Conservation (phyloP, 139 green algal genomes). For the Micractinium sp. region DNA sequence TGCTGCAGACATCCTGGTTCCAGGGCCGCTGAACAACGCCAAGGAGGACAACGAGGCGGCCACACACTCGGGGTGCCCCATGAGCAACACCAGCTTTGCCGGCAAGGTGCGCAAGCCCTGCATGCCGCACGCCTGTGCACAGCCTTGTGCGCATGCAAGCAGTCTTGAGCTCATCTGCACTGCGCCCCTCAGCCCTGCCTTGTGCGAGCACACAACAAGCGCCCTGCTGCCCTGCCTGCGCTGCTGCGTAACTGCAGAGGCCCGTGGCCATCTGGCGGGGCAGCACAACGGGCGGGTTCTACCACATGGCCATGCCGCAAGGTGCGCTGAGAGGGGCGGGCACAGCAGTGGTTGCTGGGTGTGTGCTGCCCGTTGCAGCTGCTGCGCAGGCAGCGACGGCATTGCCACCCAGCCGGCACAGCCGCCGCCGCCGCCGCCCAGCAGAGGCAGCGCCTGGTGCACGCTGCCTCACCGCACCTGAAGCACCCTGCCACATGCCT, state of each 20-base stretch:
- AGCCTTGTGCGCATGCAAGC: background rate
- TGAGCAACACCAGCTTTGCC: background rate
- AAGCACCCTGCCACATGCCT: background rate
- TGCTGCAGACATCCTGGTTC: background rate
- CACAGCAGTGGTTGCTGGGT: background rate
- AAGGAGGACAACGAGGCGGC: background rate
- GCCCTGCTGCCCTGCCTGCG: too few species aligned
- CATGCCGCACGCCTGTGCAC: background rate
- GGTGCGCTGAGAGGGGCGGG: too few species aligned
- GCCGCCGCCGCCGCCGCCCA: too few species aligned
- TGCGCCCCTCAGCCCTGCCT: background rate
- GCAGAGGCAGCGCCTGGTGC: background rate
- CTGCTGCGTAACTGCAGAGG: too few species aligned
- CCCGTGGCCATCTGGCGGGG: background rate
- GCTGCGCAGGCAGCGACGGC: background rate
- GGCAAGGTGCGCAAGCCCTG: background rate
- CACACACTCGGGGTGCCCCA: background rate
- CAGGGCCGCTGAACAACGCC: background rate
- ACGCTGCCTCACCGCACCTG: background rate
- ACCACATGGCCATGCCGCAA: background rate
- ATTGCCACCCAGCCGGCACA: background rate
- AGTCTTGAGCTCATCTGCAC: too few species aligned
- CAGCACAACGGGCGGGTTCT: background rate
- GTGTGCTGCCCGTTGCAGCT: background rate
- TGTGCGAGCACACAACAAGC: too few species aligned